Evolutionary conservation across 1,284 basidiomycete species (phyloP).

Genomic region (Coniophora puteana): DNA sequence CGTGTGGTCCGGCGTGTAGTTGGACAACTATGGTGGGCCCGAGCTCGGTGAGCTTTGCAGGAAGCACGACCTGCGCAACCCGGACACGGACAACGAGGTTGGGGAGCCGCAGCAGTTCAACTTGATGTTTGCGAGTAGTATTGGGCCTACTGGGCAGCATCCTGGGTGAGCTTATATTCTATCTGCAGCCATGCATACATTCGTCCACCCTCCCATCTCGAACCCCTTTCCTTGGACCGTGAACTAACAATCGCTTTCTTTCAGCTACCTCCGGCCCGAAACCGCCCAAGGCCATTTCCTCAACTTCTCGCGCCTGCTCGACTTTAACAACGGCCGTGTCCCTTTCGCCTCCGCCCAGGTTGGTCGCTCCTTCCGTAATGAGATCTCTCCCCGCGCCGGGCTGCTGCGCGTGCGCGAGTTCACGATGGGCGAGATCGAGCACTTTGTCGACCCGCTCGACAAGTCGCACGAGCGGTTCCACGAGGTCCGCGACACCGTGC

Average conservation of each 20-base stretch:
- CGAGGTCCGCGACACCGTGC: slow-evolving; percentile 75
- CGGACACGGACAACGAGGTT: slow-evolving; percentile 91
- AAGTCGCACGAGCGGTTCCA: slow-evolving; percentile 86
- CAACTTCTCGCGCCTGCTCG: slow-evolving; percentile 95
- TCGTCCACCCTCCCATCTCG: not conserved
- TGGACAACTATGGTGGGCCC: slow-evolving; percentile 93
- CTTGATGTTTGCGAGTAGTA: slow-evolving; percentile 97
- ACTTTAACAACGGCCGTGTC: slow-evolving; percentile 96
- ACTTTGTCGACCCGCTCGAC: slow-evolving; percentile 94
- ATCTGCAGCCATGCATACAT: not conserved
- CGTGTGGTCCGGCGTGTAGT: too few relatives aligned
- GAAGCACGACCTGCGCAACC: slow-evolving; percentile 84
- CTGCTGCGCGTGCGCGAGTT: slow-evolving; percentile 97
- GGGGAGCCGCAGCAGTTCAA: slow-evolving; percentile 96
- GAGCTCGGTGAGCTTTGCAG: slow-evolving; percentile 88
- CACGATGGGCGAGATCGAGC: slow-evolving; percentile 99
- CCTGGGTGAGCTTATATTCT: slow-evolving; percentile 65
- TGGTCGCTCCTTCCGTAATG: slow-evolving; percentile 96
- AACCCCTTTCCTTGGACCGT: not conserved
- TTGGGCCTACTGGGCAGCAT: slow-evolving; percentile 96
- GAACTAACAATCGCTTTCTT: not conserved
- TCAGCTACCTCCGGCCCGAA: slow-evolving; percentile 92
- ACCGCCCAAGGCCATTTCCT: slow-evolving; percentile 99
- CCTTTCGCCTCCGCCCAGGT: slow-evolving; percentile 98
- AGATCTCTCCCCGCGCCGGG: slow-evolving; percentile 96